A percentile compares a stretch with the other conserved stretches of the same genome.
Conservation (phyloP, 495 filamentous ascomycete genomes). For the Hypoxylon perforatum region DNA sequence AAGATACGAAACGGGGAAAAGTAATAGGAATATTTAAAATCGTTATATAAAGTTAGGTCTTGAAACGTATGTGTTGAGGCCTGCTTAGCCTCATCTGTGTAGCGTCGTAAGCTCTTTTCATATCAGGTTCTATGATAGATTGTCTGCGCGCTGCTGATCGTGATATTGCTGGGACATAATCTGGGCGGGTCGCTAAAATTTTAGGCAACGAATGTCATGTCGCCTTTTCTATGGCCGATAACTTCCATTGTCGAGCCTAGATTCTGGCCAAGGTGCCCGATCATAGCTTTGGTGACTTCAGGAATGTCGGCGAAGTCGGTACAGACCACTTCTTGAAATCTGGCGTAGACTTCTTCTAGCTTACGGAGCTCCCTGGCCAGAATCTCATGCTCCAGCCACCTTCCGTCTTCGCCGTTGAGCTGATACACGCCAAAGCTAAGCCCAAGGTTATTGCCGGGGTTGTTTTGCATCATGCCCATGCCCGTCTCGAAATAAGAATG, state of each 20-base stretch:
- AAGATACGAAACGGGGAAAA: slow-evolving; percentile 3
- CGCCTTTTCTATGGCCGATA: slow-evolving; percentile 51
- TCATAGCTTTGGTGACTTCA: slow-evolving; percentile 55
- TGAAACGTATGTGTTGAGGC: slow-evolving; percentile 32
- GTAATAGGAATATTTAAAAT: slow-evolving; percentile 10
- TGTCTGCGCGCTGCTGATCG: neutral
- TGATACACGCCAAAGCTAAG: slow-evolving; percentile 58
- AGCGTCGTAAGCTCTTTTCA: slow-evolving; percentile 32
- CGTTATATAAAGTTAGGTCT: slow-evolving; percentile 20
- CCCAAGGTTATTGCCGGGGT: slow-evolving; percentile 38
- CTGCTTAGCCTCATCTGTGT: slow-evolving; percentile 26
- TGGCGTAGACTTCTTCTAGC: slow-evolving; percentile 55
- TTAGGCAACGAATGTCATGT: slow-evolving; percentile 39
- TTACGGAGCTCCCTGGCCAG: slow-evolving; percentile 59
- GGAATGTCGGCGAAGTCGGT: slow-evolving; percentile 53
- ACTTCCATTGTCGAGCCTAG: slow-evolving; percentile 50
- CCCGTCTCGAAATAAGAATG: slow-evolving; percentile 49
- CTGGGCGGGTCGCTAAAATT: slow-evolving; percentile 9
- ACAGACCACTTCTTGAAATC: slow-evolving; percentile 54
- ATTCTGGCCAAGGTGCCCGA: slow-evolving; percentile 55
- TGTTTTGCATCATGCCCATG: slow-evolving; percentile 39
- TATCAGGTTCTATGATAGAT: slow-evolving; percentile 8
- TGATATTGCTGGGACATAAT: slow-evolving; percentile 15
- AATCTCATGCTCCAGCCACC: slow-evolving; percentile 58
- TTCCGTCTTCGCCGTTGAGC: slow-evolving; percentile 56